Evolutionary conservation across 495 filamentous ascomycete species (phyloP), one percentile per base, ranked within the genome.

Genomic region (Hyphodiscus hymeniophilus): DNA sequence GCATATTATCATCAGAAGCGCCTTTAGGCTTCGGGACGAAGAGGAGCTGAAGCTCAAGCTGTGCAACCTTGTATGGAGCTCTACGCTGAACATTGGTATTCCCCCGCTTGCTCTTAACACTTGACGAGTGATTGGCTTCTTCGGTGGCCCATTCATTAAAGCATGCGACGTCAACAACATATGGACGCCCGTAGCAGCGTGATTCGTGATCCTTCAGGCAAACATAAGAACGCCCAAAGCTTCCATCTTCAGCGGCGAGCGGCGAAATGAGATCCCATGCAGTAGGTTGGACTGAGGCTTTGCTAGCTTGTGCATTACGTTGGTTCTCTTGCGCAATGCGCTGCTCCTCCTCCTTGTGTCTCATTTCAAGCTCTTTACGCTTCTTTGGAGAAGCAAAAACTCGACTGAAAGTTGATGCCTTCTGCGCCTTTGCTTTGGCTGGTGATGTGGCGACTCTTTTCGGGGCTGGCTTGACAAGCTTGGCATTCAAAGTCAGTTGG

Each of bases 141-240:
- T 98, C 92, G 13, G 82, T 79, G 10, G 92, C 94, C 92, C 92
- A 98, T 66, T 98, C 94, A 59, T 98, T 98, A 71, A 94, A 98
- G 61, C 87, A 89, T 15, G 89, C 83, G 40, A 96, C 76, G 52
- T 95, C 89, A 33, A 88, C 87, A 42, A 77, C 82, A 53, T 92
- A 84, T 17, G 87, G 86, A 31, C 89, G 81, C 15, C 92, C 92
- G 57, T 82, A 97, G 48, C 88, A 89, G 32, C 78, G 72, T 16
- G 80, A 63, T 61, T 97, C 92, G 60, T 96, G 89, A 58, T 95
- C 87, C 65, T 89, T 92, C 34, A 98, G 77, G 50, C 85, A 86
- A 10, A 97, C 81, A 54, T 97, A 97, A 8, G 92, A 81, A 39
- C 94, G 83, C 40, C 80, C 92, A 61, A 98, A 98, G 58, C 85